These are phyloP conservation scores for Poa pratensis DNA, from an alignment of 176 grass and related monocot species.

Conservation along the genomic window DNA sequence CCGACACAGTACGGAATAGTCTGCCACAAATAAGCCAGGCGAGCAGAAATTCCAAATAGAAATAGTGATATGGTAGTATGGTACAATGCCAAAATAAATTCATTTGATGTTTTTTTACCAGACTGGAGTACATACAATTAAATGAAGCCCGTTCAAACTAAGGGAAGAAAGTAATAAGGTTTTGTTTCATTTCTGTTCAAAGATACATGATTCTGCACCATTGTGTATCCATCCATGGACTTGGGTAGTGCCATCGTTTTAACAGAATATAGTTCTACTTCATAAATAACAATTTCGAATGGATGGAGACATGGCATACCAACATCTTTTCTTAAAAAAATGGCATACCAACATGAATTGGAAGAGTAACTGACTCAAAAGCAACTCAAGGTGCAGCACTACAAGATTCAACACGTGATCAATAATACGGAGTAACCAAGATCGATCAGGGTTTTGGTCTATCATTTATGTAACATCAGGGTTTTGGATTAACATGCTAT, in stretches of 20 bases:
- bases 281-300: background rate
- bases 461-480: background rate
- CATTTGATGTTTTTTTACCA: background rate
- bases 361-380: background rate
- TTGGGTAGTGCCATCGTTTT: background rate
- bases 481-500: background rate
- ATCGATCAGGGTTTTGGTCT: background rate
- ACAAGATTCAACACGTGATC: background rate
- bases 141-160: background rate
- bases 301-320: background rate
- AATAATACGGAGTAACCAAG: background rate
- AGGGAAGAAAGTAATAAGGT: background rate
- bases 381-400: background rate
- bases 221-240: background rate
- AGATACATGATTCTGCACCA: background rate
- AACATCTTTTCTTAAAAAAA: too few relatives aligned
- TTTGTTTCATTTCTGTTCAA: background rate
- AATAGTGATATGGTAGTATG: background rate
- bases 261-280: background rate
- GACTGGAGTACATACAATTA: background rate
- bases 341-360: too few relatives aligned
- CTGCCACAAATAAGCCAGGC: background rate
- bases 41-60: background rate
- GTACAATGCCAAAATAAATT: background rate
- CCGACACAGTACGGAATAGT: background rate